Evolutionary conservation across 1,139 yeast genomes (phyloP), one percentile per base, ranked within the genome.

Genomic region (Nakaseomyces uthaithaninus): DNA sequence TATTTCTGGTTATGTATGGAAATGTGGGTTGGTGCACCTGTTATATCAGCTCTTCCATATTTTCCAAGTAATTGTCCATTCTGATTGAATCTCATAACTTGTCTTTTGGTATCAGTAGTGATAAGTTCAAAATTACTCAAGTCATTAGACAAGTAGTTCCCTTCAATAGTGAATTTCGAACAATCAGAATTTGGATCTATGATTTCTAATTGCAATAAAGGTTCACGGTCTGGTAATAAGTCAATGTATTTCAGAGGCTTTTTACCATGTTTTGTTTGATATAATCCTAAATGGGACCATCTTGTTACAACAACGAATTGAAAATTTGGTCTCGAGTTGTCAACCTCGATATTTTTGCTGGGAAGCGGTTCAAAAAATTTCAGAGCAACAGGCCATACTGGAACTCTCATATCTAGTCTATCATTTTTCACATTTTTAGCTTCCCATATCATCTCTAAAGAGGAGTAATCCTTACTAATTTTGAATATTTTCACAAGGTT

Each of bases 341-440:
- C 63, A 15, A 55, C 44, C 5, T 17, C 25, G 11, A 25, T 16
- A 2, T 52, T 36, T 2, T 60, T 47, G 5, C 59, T 58, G 3
- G 54, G 48, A 3, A 37, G 31, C 2, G 55, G 44, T 11, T 62
- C 59, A 17, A 72, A 53, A 52, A 82, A 81, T 36, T 42, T 50
- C 24, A 59, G 42, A 4, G 47, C 49, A 16, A 52, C 45, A 17
- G 64, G 64, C 80, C 86, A 80, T 11, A 81, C 67, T 10, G 89
- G 89, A 3, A 75, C 83, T 49, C 77, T 65, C 47, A 80, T 59
- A 50, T 77, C 84, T 38, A 82, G 62, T 52, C 71, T 75, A 56
- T 79, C 80, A 50, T 79, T 75, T 40, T 77, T 72, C 10, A 80
- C 86, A 58, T 82, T 82, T 53, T 78, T 79, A 1, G 74, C 79